These are phyloP conservation scores for Lecanoromycetidae sp. DNA, from an alignment of 2,329 filamentous ascomycete species.

Conservation along the genomic window DNA sequence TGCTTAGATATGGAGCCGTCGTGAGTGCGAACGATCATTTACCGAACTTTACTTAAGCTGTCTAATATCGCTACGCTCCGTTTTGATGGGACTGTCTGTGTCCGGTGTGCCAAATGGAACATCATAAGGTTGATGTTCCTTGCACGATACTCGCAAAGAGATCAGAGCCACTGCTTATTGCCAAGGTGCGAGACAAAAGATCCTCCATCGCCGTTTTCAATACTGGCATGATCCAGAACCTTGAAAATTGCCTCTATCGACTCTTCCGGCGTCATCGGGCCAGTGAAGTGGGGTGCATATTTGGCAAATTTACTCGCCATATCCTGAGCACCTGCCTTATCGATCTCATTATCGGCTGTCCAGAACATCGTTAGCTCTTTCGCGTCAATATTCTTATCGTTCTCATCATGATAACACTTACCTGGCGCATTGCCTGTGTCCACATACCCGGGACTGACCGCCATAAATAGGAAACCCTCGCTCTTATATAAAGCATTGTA, in stretches of 20 bases:
- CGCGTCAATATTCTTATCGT: neutral
- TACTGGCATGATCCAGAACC: conserved; percentile 29
- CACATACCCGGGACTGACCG: conserved; percentile 41
- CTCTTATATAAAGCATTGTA: conserved; percentile 38
- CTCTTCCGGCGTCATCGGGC: conserved; percentile 27
- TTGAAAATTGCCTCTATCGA: conserved; percentile 26
- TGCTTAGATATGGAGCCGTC: neutral
- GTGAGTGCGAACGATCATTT: neutral
- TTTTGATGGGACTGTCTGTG: too few species aligned
- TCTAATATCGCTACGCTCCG: too few species aligned
- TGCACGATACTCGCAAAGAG: too few species aligned
- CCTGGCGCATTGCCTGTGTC: conserved; percentile 26
- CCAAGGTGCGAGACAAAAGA: conserved; percentile 43
- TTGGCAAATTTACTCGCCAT: conserved; percentile 22
- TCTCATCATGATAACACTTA: neutral
- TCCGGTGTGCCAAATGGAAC: too few species aligned
- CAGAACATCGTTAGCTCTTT: too few species aligned
- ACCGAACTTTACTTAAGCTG: neutral
- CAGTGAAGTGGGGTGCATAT: conserved; percentile 33
- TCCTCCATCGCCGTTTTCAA: conserved; percentile 39
- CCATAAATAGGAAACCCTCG: conserved; percentile 42
- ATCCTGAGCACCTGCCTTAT: neutral
- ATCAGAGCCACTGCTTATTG: conserved; percentile 43
- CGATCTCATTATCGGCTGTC: neutral
- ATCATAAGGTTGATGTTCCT: too few species aligned